phyloP scores from a whole-genome alignment of 2,329 filamentous ascomycete genomes.

The Trichophyton benhamiae region DNA sequence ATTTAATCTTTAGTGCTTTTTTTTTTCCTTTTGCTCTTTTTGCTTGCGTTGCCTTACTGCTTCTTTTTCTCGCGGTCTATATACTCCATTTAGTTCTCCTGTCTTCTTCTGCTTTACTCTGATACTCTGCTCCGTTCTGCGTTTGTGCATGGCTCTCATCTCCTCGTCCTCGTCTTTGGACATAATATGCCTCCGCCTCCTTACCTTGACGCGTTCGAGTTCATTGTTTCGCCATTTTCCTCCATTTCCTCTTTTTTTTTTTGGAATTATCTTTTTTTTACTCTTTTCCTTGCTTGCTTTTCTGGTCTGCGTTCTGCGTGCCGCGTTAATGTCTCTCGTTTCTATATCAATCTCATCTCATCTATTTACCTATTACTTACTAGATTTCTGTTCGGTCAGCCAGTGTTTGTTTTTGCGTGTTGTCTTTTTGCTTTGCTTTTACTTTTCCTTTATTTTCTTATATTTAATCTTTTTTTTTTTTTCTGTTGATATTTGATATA shows the following conservation, averaged over 20 bases:
- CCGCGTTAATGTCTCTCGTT: slow-evolving; percentile 1
- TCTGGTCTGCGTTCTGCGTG: slow-evolving; percentile 3
- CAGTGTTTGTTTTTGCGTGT: background rate
- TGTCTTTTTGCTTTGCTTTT: no score
- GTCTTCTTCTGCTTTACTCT: slow-evolving; percentile 21
- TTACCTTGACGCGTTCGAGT: background rate
- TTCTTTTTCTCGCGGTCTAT: slow-evolving; percentile 2
- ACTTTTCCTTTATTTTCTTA: background rate
- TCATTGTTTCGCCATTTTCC: background rate
- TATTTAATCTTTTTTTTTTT: background rate
- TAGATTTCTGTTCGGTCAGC: slow-evolving; percentile 4
- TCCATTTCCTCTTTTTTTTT: background rate
- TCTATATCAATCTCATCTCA: slow-evolving; percentile 5
- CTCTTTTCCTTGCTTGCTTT: background rate
- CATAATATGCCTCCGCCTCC: background rate
- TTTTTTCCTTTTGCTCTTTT: slow-evolving; percentile 22
- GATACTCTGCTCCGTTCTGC: slow-evolving; percentile 20
- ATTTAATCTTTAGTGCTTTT: slow-evolving; percentile 8
- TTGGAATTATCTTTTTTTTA: background rate
- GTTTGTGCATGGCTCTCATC: slow-evolving; percentile 14
- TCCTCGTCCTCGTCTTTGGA: background rate
- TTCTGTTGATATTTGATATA: background rate
- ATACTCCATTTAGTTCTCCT: slow-evolving; percentile 16
- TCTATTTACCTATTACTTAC: background rate
- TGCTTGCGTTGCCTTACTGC: slow-evolving; percentile 9